phyloP scores from a whole-genome alignment of 1,284 basidiomycete species.

The Boletus sp. region DNA sequence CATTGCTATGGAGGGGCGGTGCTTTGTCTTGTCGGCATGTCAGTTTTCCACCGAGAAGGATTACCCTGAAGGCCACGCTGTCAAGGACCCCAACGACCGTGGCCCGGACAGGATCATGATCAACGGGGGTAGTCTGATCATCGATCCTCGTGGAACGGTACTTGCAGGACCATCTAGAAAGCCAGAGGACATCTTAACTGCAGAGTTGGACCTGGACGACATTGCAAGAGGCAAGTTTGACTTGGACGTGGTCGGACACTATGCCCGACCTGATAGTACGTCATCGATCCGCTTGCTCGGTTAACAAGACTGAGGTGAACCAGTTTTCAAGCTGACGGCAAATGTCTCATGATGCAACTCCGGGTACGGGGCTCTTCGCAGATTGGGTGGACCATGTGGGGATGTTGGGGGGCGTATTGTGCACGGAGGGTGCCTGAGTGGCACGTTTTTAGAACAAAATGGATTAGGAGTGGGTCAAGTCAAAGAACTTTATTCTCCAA shows the following conservation, averaged over 20 bases:
- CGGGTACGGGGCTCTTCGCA: background rate
- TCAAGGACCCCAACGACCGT: constrained; percentile 38
- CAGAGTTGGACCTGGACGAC: constrained; percentile 60
- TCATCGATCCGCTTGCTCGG: background rate
- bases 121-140: constrained; percentile 65
- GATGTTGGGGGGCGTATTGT: constrained; percentile 1
- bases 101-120: constrained; percentile 58
- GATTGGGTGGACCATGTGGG: background rate
- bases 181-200: constrained; percentile 60
- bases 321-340: constrained; percentile 28
- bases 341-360: constrained; percentile 1
- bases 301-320: constrained; percentile 9
- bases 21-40: constrained; percentile 68
- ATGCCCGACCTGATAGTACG: constrained; percentile 61
- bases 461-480: constrained; percentile 9
- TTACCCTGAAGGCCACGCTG: constrained; percentile 55
- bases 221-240: constrained; percentile 67
- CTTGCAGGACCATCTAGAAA: constrained; percentile 65
- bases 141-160: constrained; percentile 62
- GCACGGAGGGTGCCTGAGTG: background rate
- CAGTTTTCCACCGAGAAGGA: constrained; percentile 62
- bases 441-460: constrained; percentile 6
- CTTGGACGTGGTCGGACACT: constrained; percentile 68
- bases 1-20: constrained; percentile 73
- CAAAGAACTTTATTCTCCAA: constrained; percentile 16